Conservation (phyloP, 2,329 filamentous ascomycete species). For the Phialophora expanda region DNA sequence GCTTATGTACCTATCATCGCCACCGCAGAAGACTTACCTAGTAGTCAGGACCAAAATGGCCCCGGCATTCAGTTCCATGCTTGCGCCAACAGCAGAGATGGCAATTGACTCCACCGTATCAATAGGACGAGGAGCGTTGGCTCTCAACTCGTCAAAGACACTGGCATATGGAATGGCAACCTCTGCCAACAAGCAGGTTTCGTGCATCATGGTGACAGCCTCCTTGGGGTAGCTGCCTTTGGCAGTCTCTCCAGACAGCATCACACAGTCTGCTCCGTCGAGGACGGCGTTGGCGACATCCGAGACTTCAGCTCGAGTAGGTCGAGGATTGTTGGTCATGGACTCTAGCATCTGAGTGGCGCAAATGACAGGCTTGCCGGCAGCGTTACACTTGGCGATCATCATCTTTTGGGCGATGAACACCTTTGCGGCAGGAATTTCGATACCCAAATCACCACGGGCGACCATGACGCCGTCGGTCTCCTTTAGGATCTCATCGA, state of each 20-base stretch:
- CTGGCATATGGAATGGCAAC: constrained; percentile 96
- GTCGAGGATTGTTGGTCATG: constrained; percentile 99
- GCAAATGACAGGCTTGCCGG: constrained; percentile 98
- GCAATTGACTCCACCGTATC: constrained; percentile 90
- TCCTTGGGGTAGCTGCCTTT: constrained; percentile 94
- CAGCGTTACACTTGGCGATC: constrained; percentile 99
- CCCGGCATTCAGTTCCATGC: constrained; percentile 93
- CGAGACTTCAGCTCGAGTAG: constrained; percentile 96
- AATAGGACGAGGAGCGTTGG: constrained; percentile 80
- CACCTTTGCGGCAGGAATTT: constrained; percentile 97
- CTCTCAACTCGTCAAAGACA: constrained; percentile 93
- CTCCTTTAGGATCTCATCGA: constrained; percentile 91
- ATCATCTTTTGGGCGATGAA: constrained; percentile 99
- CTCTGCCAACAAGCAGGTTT: constrained; percentile 95
- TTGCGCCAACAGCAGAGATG: constrained; percentile 95
- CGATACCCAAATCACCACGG: constrained; percentile 96
- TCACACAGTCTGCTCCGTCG: constrained; percentile 98
- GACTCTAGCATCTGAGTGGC: constrained; percentile 99
- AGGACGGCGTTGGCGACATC: constrained; percentile 98
- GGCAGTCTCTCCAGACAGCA: constrained; percentile 98
- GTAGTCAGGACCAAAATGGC: constrained; percentile 96
- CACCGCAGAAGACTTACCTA: constrained; percentile 57
- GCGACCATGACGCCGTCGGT: constrained; percentile 99
- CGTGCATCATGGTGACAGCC: constrained; percentile 96
- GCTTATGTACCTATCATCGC: constrained; percentile 9